Conservation (phyloP, 192 early-diverging fungal genomes). For the Rhizophagus sp. region DNA sequence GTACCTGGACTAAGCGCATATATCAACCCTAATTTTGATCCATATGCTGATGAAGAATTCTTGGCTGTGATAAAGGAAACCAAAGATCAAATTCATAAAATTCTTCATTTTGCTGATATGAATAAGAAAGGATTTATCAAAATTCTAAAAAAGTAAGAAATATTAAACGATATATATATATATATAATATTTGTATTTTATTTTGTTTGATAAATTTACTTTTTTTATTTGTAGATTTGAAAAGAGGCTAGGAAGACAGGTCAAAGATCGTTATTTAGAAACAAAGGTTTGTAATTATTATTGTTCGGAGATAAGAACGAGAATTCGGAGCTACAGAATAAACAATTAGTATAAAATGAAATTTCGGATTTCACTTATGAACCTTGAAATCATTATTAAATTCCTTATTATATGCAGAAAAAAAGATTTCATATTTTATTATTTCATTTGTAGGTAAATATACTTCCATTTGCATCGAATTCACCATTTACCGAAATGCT, state of each 20-base stretch:
- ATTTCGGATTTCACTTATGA: not conserved
- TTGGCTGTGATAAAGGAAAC: conserved; percentile 49
- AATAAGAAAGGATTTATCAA: conserved; percentile 53
- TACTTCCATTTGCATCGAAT: not conserved
- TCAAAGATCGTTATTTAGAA: not conserved
- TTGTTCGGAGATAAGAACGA: not conserved
- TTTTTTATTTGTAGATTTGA: conserved; percentile 15
- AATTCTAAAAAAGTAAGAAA: conserved; percentile 62
- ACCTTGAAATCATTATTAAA: not conserved
- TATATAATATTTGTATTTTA: not conserved
- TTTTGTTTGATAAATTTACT: not conserved
- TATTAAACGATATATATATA: not conserved
- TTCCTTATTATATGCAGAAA: not conserved
- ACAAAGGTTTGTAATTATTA: conserved; percentile 2
- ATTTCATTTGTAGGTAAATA: not conserved
- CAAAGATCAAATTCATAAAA: conserved; percentile 44
- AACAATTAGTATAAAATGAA: not conserved
- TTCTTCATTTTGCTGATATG: conserved; percentile 54
- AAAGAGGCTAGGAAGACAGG: not conserved
- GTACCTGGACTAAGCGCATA: not conserved
- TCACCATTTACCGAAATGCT: not conserved
- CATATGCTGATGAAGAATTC: conserved; percentile 37
- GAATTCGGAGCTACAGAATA: not conserved
- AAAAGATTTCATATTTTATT: not conserved
- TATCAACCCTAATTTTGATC: conserved; percentile 32